Percentiles rank a stretch among this genome's conserved stretches.
Evolutionary conservation across 148 eudicot genomes (phyloP).

Genomic region (Dysphania ambrosioides): DNA sequence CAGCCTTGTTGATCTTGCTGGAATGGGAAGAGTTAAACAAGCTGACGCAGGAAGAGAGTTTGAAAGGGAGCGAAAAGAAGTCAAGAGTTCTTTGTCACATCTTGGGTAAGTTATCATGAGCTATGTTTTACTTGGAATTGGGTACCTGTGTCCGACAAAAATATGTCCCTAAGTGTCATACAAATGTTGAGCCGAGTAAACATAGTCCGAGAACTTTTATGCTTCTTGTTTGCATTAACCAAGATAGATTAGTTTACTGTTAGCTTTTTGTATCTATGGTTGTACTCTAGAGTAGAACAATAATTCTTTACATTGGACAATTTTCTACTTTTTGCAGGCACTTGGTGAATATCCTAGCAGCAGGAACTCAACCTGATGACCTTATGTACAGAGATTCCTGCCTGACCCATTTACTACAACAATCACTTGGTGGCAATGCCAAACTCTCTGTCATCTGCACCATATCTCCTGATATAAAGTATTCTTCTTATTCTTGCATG

Average conservation of each 20-base stretch:
- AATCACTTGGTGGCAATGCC: constrained; percentile 88
- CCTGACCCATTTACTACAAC: constrained; percentile 70
- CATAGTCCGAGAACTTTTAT: too few species aligned
- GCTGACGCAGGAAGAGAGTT: constrained; percentile 53
- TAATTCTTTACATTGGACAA: background rate
- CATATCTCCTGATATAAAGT: constrained; percentile 74
- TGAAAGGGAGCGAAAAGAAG: constrained; percentile 59
- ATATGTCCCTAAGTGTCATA: background rate
- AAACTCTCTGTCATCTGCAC: constrained; percentile 77
- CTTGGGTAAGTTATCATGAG: constrained; percentile 58
- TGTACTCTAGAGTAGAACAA: background rate
- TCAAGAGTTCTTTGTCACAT: constrained; percentile 74
- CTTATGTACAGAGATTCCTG: constrained; percentile 56
- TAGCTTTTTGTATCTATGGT: background rate
- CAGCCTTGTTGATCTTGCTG: constrained; percentile 83
- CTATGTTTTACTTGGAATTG: too few species aligned
- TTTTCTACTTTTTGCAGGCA: constrained; percentile 44
- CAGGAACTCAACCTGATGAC: constrained; percentile 47
- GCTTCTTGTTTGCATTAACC: background rate
- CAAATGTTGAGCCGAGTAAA: too few species aligned
- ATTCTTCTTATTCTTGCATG: constrained; percentile 19
- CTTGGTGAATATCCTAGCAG: constrained; percentile 65
- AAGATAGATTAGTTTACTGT: background rate
- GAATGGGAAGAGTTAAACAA: constrained; percentile 51
- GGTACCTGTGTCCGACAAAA: background rate